Conservation (phyloP, 2,329 filamentous ascomycete genomes). For the Boeremia exigua region DNA sequence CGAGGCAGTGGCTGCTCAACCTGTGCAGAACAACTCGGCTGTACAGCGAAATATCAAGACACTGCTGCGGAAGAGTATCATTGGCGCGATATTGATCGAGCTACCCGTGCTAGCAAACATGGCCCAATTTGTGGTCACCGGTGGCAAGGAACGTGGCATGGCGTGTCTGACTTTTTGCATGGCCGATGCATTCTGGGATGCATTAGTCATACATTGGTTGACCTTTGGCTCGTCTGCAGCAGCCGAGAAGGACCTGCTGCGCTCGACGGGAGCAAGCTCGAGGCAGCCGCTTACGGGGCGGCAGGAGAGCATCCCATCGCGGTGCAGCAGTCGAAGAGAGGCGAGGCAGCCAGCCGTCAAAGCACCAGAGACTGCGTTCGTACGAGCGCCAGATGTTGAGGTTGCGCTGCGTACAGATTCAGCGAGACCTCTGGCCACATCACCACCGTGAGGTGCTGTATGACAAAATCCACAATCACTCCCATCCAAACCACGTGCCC, state of each 20-base stretch:
- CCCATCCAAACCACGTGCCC: no score
- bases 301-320: constrained; percentile 5
- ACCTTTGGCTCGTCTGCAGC: constrained; percentile 21
- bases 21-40: constrained; percentile 6
- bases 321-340: background rate
- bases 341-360: background rate
- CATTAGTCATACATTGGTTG: constrained; percentile 28
- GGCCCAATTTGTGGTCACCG: constrained; percentile 37
- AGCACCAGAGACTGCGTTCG: background rate
- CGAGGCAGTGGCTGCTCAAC: background rate
- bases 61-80: constrained; percentile 36
- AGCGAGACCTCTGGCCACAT: background rate
- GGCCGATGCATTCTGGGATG: constrained; percentile 38
- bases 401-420: background rate
- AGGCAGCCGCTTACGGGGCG: background rate
- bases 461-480: no score
- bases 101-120: constrained; percentile 48
- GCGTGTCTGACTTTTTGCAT: constrained; percentile 48
- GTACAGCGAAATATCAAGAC: constrained; percentile 28
- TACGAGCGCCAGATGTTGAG: background rate
- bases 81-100: constrained; percentile 44
- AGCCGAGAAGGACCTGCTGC: constrained; percentile 16
- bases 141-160: constrained; percentile 46
- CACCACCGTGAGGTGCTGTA: no score
- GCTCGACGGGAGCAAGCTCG: constrained; percentile 5